Evolutionary conservation across 345 rosid genomes (phyloP).

Genomic region (Sonneratia caseolaris): DNA sequence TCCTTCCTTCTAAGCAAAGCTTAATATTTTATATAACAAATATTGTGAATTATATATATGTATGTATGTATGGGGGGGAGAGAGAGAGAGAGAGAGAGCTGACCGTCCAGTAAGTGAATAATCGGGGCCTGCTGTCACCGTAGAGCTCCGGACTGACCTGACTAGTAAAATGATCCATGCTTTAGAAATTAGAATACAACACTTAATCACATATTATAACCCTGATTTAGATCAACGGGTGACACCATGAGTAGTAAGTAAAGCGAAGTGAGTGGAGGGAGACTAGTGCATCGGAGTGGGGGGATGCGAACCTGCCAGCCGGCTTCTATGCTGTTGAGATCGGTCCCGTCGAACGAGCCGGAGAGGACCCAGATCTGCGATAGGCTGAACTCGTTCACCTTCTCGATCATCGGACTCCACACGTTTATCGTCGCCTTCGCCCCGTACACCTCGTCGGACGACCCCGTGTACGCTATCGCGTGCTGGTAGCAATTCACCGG

Average conservation of each 20-base stretch:
- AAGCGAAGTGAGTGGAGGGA: neutral
- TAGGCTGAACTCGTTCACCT: conserved; percentile 88
- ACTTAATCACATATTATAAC: neutral
- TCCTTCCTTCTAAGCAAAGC: neutral
- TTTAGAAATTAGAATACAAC: conserved; percentile 23
- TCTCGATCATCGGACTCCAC: conserved; percentile 85
- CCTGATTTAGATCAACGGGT: no score
- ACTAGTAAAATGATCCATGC: conserved; percentile 67
- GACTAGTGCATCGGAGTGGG: conserved; percentile 1
- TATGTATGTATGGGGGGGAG: neutral
- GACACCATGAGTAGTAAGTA: neutral
- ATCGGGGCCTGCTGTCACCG: conserved; percentile 90
- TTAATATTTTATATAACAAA: neutral
- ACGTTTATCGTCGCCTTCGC: conserved; percentile 92
- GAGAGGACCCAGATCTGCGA: conserved; percentile 96
- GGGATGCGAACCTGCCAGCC: conserved; percentile 91
- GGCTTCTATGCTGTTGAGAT: conserved; percentile 99
- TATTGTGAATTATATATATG: neutral
- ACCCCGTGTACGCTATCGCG: conserved; percentile 85
- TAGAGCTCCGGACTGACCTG: conserved; percentile 99
- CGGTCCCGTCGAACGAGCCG: conserved; percentile 89
- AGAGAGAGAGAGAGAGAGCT: conserved; percentile 13
- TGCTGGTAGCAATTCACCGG: conserved; percentile 32
- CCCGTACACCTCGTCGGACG: conserved; percentile 59
- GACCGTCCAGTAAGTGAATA: conserved; percentile 98